Conservation (phyloP, 1,139 yeast genomes). For the Yamadazyma diddensiae region DNA sequence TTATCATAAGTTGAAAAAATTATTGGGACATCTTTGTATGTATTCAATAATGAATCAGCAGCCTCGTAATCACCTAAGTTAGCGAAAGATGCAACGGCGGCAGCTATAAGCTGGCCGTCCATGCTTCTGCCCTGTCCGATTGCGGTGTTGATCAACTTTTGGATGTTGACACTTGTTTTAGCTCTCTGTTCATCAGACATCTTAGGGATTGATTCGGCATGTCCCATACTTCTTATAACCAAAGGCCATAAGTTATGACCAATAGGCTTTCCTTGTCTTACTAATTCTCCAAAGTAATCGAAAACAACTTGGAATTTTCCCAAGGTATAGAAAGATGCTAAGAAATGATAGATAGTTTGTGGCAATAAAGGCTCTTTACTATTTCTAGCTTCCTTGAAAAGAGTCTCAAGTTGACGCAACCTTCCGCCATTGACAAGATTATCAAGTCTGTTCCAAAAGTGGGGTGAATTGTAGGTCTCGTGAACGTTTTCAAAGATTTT, state of each 20-base stretch:
- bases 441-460: conserved; percentile 1
- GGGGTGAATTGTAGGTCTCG: background rate
- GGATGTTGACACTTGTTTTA: conserved; percentile 21
- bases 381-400: conserved; percentile 26
- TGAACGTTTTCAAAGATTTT: background rate
- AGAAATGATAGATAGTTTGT: conserved; percentile 30
- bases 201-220: conserved; percentile 21
- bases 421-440: conserved; percentile 20
- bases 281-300: conserved; percentile 31
- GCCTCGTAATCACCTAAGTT: conserved; percentile 22
- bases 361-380: conserved; percentile 20
- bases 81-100: conserved; percentile 35
- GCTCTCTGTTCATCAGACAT: conserved; percentile 17
- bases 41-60: conserved; percentile 26
- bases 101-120: conserved; percentile 28
- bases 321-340: conserved; percentile 33
- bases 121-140: conserved; percentile 21
- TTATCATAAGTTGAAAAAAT: conserved; percentile 33
- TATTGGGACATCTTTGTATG: conserved; percentile 23
- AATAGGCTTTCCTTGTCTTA: conserved; percentile 27
- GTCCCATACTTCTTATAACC: conserved; percentile 36
- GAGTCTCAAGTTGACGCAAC: conserved; percentile 17
- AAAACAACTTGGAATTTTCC: conserved; percentile 31
- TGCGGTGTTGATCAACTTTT: conserved; percentile 30
- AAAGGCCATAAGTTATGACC: conserved; percentile 38